Conservation (phyloP, 306 rosid species). For the Cucurbita moschata region DNA sequence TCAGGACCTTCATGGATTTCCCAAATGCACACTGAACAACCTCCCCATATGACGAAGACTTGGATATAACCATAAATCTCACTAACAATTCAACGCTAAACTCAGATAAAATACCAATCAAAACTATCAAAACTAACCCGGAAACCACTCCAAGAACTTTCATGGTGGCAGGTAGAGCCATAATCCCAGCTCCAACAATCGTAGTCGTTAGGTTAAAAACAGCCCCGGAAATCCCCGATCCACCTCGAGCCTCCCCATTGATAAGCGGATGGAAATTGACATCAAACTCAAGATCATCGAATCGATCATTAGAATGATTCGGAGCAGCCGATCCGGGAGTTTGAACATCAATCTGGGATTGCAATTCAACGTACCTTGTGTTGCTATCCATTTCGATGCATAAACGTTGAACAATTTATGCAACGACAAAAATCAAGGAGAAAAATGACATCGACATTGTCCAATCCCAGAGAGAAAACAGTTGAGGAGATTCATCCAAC, state of each 20-base stretch:
- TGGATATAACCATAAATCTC: conserved; percentile 46
- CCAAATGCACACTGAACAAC: conserved; percentile 77
- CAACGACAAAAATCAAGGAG: neutral
- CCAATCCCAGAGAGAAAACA: neutral
- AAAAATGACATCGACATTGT: neutral
- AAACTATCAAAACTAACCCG: conserved; percentile 50
- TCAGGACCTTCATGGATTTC: conserved; percentile 47
- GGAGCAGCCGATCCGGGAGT: conserved; percentile 7
- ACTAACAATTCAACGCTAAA: conserved; percentile 65
- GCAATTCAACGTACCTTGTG: conserved; percentile 53
- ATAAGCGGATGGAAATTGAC: conserved; percentile 49
- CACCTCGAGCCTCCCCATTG: conserved; percentile 25
- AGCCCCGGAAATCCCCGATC: conserved; percentile 69
- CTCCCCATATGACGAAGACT: conserved; percentile 74
- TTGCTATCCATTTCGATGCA: conserved; percentile 28
- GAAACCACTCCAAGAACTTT: conserved; percentile 73
- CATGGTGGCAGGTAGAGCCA: conserved; percentile 97
- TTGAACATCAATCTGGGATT: conserved; percentile 25
- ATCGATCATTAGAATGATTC: conserved; percentile 11
- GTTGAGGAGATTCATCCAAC: neutral
- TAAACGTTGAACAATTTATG: neutral
- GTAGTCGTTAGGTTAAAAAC: conserved; percentile 82
- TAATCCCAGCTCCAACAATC: conserved; percentile 85
- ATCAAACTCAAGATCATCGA: conserved; percentile 42
- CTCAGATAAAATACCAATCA: conserved; percentile 78